Evolutionary conservation across 805 yeast genomes (phyloP), one percentile per base, ranked within the genome.

Genomic region (Pichia occidentalis): DNA sequence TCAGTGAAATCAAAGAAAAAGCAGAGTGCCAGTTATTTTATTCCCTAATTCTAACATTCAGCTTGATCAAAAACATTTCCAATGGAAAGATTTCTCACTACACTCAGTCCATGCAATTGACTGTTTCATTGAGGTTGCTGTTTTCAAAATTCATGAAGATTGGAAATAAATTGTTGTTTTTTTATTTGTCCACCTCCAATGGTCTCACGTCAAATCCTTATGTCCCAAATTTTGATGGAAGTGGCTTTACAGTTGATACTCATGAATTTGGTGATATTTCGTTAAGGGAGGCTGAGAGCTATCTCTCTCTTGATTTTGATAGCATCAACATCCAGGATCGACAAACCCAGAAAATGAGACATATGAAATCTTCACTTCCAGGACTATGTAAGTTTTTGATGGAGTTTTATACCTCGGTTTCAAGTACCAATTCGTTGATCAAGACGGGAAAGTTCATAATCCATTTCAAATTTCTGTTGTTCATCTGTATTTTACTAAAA

Each of bases 401-500:
- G 14, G 47, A 45, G 13, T 39, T 43, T 19, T 48, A 51, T 33
- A 36, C 32, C 4, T 14, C 32, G 2, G 25, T 47, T 16, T 33
- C 39, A 3, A 29, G 37, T 2, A 31, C 39, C 11, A 37, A 39
- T 4, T 30, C 36, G 3, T 8, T 45, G 7, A 10, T 33, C 1
- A 19, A 34, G 4, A 46, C 43, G 31, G 52, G 51, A 34, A 50
- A 42, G 4, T 46, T 54, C 21, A 44, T 44, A 24, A 21, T 43
- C 7, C 21, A 32, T 24, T 45, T 44, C 24, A 53, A 52, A 25
- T 17, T 48, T n/a, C 29, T 43, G 9, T 22, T 45, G 8, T 40
- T 49, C 12, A 13, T 53, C 12, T 47, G 53, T 24, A 42, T 40
- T 23, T 42, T 48, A 24, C 17, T 50, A 14, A 50, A 53, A 11